Percentiles rank a stretch among this genome's conserved stretches.
These are phyloP conservation scores for Psophocarpus tetragonolobus DNA, from an alignment of 306 rosid species.

Conservation along the genomic window DNA sequence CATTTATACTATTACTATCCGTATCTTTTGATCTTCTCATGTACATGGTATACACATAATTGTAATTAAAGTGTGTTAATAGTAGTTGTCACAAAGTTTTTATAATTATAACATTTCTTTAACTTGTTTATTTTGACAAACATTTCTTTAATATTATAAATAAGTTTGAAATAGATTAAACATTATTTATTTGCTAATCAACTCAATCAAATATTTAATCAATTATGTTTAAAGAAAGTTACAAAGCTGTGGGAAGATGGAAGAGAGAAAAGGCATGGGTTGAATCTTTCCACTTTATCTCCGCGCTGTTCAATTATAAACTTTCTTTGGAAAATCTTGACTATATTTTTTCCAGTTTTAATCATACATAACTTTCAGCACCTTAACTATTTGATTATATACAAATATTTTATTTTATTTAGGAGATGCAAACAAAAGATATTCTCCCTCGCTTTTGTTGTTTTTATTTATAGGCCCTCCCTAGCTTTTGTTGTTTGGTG, in stretches of 20 bases:
- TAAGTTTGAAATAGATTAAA: neutral
- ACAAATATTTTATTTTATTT: neutral
- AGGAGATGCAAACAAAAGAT: neutral
- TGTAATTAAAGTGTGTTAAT: too few species aligned
- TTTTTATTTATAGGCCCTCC: too few species aligned
- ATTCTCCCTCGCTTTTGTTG: neutral
- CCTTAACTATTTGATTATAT: neutral
- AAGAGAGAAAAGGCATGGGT: too few species aligned
- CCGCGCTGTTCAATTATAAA: neutral
- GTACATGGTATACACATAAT: neutral
- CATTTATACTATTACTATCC: neutral
- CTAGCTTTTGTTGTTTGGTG: neutral
- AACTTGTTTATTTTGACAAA: too few species aligned
- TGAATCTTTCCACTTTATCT: too few species aligned
- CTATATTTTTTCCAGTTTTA: neutral
- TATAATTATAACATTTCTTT: neutral
- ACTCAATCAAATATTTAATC: neutral
- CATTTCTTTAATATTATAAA: neutral
- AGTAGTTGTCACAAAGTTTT: neutral
- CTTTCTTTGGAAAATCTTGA: neutral
- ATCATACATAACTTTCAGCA: neutral
- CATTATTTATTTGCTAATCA: neutral
- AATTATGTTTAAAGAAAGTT: too few species aligned
- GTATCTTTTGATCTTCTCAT: neutral
- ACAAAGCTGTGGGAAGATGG: too few species aligned